Conservation (phyloP, 371 early-diverging fungal species). For the Mortierella polycephala region DNA sequence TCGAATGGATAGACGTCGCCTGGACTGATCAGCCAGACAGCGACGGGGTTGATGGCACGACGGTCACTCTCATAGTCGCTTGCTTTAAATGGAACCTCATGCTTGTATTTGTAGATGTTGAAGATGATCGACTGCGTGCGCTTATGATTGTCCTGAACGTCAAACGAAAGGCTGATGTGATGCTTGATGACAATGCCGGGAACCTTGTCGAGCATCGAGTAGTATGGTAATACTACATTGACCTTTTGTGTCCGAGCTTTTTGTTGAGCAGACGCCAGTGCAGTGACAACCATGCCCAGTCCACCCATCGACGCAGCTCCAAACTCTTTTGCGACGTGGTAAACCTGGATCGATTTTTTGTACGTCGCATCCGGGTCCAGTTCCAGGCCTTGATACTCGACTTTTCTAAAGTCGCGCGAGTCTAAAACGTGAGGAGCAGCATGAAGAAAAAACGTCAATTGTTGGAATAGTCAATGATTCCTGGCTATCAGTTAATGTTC, state of each 20-base stretch:
- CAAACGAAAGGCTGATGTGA: conserved; percentile 54
- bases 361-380: conserved; percentile 37
- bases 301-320: conserved; percentile 71
- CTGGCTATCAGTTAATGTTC: neutral
- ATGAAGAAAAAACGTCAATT: too few species aligned
- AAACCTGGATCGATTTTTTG: conserved; percentile 57
- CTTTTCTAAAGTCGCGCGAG: conserved; percentile 57
- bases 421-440: conserved; percentile 4
- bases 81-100: conserved; percentile 31
- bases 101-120: conserved; percentile 59
- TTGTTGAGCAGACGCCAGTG: conserved; percentile 67
- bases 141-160: conserved; percentile 58
- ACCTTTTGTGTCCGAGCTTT: conserved; percentile 59
- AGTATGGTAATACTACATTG: conserved; percentile 68
- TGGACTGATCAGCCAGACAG: conserved; percentile 68
- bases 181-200: conserved; percentile 54
- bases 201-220: conserved; percentile 59
- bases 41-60: conserved; percentile 39
- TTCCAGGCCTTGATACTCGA: conserved; percentile 62
- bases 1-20: conserved; percentile 59
- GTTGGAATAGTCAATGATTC: too few species aligned
- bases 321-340: conserved; percentile 75
- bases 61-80: conserved; percentile 30
- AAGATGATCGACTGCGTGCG: conserved; percentile 55
- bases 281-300: conserved; percentile 69